These are phyloP conservation scores for Boletales sp. DNA, from an alignment of 768 basidiomycete genomes.

Conservation along the genomic window DNA sequence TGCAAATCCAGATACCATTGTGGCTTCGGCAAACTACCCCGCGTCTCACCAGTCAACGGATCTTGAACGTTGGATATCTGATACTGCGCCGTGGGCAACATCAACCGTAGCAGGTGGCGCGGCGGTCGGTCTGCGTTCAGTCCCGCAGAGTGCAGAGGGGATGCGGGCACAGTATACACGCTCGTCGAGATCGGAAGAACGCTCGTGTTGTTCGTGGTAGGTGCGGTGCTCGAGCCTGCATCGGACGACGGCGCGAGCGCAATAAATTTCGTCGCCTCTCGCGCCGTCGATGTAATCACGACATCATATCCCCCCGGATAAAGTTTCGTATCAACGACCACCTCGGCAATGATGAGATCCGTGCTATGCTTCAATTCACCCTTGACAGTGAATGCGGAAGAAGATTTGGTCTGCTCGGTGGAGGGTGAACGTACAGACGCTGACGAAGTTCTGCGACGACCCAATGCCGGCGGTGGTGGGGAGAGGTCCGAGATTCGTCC, in stretches of 20 bases:
- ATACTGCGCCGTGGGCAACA: conserved; percentile 80
- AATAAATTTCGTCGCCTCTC: conserved; percentile 37
- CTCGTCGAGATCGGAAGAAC: conserved; percentile 54
- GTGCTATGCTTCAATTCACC: conserved; percentile 58
- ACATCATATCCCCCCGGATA: conserved; percentile 76
- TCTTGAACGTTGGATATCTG: conserved; percentile 73
- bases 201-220: neutral
- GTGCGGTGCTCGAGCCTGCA: neutral
- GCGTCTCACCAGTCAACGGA: conserved; percentile 72
- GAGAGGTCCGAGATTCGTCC: conserved; percentile 15
- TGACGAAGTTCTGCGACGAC: conserved; percentile 18
- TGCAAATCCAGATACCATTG: conserved; percentile 69
- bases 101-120: conserved; percentile 74
- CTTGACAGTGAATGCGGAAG: conserved; percentile 59
- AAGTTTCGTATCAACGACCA: conserved; percentile 77
- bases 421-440: conserved; percentile 32
- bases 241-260: conserved; percentile 26
- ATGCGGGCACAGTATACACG: conserved; percentile 76
- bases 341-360: conserved; percentile 74
- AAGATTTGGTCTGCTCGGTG: conserved; percentile 28
- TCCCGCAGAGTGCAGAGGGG: conserved; percentile 74
- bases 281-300: conserved; percentile 40
- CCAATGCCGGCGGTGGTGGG: conserved; percentile 25
- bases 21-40: conserved; percentile 58
- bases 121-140: conserved; percentile 49